Conservation (phyloP, 2,329 filamentous ascomycete species). For the Xenoacremonium recifei region DNA sequence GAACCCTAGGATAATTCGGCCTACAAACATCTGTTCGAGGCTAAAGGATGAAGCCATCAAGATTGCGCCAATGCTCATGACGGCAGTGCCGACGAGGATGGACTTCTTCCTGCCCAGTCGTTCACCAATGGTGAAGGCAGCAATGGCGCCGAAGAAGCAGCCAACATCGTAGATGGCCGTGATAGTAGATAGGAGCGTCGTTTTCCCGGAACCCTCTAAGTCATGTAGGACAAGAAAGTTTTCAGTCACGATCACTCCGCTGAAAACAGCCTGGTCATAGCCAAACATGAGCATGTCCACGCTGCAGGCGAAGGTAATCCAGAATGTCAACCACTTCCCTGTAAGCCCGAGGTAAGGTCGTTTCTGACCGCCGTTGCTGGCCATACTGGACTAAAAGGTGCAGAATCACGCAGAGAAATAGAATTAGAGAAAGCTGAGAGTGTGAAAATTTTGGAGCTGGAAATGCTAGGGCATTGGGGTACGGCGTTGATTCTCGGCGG, state of each 20-base stretch:
- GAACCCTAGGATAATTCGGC: slow-evolving; percentile 11
- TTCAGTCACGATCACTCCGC: slow-evolving; percentile 10
- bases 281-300: not conserved
- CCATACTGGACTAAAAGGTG: too few relatives aligned
- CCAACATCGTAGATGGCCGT: slow-evolving; percentile 15
- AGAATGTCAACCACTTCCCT: not conserved
- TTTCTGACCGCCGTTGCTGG: too few relatives aligned
- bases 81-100: slow-evolving; percentile 7
- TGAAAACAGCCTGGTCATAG: not conserved
- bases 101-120: slow-evolving; percentile 11
- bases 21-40: slow-evolving; percentile 13
- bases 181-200: slow-evolving; percentile 12
- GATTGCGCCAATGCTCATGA: slow-evolving; percentile 14
- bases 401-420: too few relatives aligned
- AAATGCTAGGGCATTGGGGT: too few relatives aligned
- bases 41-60: slow-evolving; percentile 13
- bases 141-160: slow-evolving; percentile 10
- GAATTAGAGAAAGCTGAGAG: too few relatives aligned
- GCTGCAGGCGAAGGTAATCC: not conserved
- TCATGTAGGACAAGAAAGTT: slow-evolving; percentile 13
- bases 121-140: slow-evolving; percentile 12
- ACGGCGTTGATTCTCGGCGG: too few relatives aligned
- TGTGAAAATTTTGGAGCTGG: too few relatives aligned
- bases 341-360: not conserved
- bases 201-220: slow-evolving; percentile 10